Base-by-base conservation (phyloP, 2,329 filamentous ascomycete species). In the Fusarium burgessii region DNA sequence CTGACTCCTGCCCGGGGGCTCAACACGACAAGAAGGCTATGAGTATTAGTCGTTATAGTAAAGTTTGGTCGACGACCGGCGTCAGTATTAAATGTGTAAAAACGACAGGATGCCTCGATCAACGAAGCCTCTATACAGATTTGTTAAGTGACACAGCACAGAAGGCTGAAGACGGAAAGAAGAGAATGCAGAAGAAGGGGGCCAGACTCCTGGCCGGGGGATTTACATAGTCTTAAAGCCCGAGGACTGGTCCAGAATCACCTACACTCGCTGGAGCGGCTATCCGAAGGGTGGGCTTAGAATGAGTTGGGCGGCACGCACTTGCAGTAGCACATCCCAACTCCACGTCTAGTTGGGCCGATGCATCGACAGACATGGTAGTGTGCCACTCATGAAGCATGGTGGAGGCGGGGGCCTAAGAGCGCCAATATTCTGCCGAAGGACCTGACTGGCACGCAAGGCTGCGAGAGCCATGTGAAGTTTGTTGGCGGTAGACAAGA, bases 101-200 rank as follows among this genome's bases (percentile, higher is more conserved):
- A 83, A 82, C 73, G 81, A 82, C 77, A 80, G 82, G 80, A 78
- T 81, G 79, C 80, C 78, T 82, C 80, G 82, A 66, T 84, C 82
- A 83, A 84, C 82, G 80, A 83, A 81, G 77, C 59, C 78, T 72
- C 62, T 76, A 78, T 79, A 78, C 66, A 38, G 57, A 75, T 77
- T 63, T 74, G 76, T 63, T 41, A 76, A 76, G 58, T 75, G 70
- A 73, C 42, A 71, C 70, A 74, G 73, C 69, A 72, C 64, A 62
- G 72, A 73, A 76, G 65, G 73, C 75, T 71, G 74, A 67, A 77
- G 76, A 76, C 73, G 65, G 60, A 76, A 78, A 80, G 79, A 78
- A 78, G 76, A 72, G 76, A 80, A 77, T 77, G 75, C 70, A 76
- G 74, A 80, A 73, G 67, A 74, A 73, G 69, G 70, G 47, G 76